Percentiles rank a stretch among this genome's conserved stretches.
phyloP scores from a whole-genome alignment of 78 protist species.

The Cyanophora paradoxa region DNA sequence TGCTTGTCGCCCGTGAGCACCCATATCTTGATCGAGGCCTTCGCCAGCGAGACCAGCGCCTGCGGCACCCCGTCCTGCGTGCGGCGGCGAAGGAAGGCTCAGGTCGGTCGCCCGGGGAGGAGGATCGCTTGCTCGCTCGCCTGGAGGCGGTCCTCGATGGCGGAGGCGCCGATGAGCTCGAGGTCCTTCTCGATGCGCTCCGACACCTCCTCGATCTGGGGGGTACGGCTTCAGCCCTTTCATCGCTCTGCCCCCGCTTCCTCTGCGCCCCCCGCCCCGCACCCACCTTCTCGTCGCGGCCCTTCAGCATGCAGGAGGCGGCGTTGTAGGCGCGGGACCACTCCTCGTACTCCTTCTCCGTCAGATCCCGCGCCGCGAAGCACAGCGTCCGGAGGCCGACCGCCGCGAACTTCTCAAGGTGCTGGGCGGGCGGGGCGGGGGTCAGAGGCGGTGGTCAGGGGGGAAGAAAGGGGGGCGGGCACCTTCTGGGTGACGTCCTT shows the following conservation, averaged over 20 bases:
- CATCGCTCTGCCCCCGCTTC: too few species aligned
- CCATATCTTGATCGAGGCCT: slow-evolving; percentile 28
- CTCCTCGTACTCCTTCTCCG: background rate
- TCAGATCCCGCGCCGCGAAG: background rate
- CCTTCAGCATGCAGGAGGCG: background rate
- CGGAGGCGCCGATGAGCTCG: slow-evolving; percentile 1
- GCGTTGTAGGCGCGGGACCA: background rate
- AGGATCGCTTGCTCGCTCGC: too few species aligned
- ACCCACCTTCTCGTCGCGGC: background rate
- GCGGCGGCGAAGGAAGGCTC: background rate
- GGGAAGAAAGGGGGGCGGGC: too few species aligned
- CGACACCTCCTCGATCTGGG: too few species aligned
- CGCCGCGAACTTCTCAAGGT: slow-evolving; percentile 45
- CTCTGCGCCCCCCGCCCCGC: background rate
- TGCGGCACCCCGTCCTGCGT: slow-evolving; percentile 31
- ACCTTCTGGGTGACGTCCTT: too few species aligned
- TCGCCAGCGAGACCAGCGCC: background rate
- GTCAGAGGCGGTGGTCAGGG: background rate
- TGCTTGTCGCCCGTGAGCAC: slow-evolving; percentile 37
- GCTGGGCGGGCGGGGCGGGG: background rate
- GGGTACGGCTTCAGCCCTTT: too few species aligned
- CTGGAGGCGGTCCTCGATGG: too few species aligned
- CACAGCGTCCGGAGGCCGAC: slow-evolving; percentile 77
- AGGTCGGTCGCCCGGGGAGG: background rate
- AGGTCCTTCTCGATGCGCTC: slow-evolving; percentile 14